phyloP scores from a whole-genome alignment of 306 rosid species.

The Cotoneaster glaucophyllus region DNA sequence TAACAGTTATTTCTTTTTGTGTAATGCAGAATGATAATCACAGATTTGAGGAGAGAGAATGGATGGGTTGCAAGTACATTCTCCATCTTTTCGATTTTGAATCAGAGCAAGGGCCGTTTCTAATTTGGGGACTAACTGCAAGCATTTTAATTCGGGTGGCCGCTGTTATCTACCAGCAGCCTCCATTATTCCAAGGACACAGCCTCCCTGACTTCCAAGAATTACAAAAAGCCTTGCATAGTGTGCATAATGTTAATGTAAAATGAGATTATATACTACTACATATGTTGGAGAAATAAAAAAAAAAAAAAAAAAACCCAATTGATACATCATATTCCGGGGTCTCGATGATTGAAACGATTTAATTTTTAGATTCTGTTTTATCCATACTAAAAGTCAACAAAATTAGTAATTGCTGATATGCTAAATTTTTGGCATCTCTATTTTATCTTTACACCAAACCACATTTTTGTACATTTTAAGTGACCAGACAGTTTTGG shows the following conservation, averaged over 20 bases:
- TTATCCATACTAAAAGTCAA: too few relatives aligned
- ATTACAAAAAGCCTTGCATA: conserved; percentile 5
- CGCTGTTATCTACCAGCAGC: conserved; percentile 18
- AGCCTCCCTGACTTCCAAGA: conserved; percentile 32
- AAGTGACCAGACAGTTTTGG: too few relatives aligned
- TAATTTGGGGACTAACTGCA: conserved; percentile 32
- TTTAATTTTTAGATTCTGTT: too few relatives aligned
- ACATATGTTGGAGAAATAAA: background rate
- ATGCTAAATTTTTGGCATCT: background rate
- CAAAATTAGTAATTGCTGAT: too few relatives aligned
- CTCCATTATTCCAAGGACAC: conserved; percentile 14
- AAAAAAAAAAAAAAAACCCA: background rate
- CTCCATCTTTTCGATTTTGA: conserved; percentile 24
- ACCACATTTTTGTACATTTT: too few relatives aligned
- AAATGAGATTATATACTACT: background rate
- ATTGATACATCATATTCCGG: background rate
- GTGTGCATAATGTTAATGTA: background rate
- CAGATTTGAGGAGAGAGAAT: conserved; percentile 28
- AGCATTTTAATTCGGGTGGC: conserved; percentile 28
- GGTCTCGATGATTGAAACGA: background rate
- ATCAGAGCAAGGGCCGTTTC: conserved; percentile 9
- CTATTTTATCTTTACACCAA: too few relatives aligned
- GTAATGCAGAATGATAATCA: conserved; percentile 21
- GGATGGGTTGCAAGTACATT: conserved; percentile 30
- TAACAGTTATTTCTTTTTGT: background rate